Evolutionary conservation across 1,284 basidiomycete species (phyloP), one percentile per base, ranked within the genome.

Genomic region (Blastosporella zonata): DNA sequence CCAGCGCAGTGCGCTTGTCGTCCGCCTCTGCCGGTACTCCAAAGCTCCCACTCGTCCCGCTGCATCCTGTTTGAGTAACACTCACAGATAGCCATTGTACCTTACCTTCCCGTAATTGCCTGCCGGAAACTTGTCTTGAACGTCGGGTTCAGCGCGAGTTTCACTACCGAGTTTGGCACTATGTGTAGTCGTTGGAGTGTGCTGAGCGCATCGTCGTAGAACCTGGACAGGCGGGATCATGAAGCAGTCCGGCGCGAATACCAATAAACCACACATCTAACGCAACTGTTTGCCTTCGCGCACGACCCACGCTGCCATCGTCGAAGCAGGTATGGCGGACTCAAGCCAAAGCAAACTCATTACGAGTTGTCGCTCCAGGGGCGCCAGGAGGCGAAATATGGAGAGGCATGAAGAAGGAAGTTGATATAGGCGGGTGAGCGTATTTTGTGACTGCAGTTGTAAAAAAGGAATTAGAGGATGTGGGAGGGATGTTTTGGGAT

Each of bases 341-440:
- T 97, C 92, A 6, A 96, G 78, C 92, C 97, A 99, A 7, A 99
- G 73, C 45, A 94, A 66, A 63, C 91, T 92, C 79, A 97, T 87
- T 36, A 97, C 82, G 25, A 98, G 77, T 66, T 98, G 95, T 33
- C 93, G 77, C 57, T 94, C 92, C 28, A 97, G 69, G 18, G 92
- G 86, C 2, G 86, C 87, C 18, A 99, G 72, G 17, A 98, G 92
- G 91, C 94, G 84, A 66, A 97, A 94, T 65, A 99, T 86, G 36
- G 93, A 92, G 27, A 99, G 81, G 70, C 94, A 97, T 65, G 91
- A 89, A 1, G 93, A 95, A 17, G 96, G 94, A 15, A 84, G 82
- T 60, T 87, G 81, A 66, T 97, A 99, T 41, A 98, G 75, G 40
- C 91, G 80, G 41, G 83, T 88, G 50, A 96, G 75, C 33, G 90